A percentile compares a stretch with the other conserved stretches of the same genome.
These are phyloP conservation scores for Neonectria hederae DNA, from an alignment of 2,329 filamentous ascomycete genomes.

Conservation along the genomic window DNA sequence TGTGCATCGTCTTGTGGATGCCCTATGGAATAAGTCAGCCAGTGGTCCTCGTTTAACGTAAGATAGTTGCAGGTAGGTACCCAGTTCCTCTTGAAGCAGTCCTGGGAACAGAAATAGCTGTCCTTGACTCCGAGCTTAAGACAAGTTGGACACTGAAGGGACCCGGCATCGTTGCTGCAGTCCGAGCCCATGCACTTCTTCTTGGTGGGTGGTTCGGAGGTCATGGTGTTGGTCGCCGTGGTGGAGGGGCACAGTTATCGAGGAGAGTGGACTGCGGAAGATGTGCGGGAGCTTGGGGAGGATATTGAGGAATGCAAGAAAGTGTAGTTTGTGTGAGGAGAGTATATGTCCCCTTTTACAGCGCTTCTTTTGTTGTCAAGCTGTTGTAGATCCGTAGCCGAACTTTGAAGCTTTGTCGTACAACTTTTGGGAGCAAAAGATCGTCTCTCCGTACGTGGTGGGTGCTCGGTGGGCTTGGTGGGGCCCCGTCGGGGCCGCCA, in stretches of 20 bases:
- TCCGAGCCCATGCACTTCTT: conserved; percentile 83
- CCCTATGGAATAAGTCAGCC: conserved; percentile 58
- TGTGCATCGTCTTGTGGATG: conserved; percentile 78
- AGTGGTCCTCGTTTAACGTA: conserved; percentile 25
- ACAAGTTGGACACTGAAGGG: conserved; percentile 93
- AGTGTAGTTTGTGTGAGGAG: background rate
- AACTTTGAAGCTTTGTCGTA: conserved; percentile 12
- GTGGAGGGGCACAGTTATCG: conserved; percentile 2
- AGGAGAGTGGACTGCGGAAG: background rate
- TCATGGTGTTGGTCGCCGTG: conserved; percentile 49
- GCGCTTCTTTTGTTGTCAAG: background rate
- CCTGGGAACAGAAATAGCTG: conserved; percentile 97
- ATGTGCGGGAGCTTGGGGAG: background rate
- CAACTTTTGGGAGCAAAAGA: conserved; percentile 38
- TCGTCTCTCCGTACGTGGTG: conserved; percentile 25
- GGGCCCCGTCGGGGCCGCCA: conserved; percentile 17
- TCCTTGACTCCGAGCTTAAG: conserved; percentile 87
- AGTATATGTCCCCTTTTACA: background rate
- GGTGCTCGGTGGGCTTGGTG: conserved; percentile 26
- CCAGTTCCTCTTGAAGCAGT: conserved; percentile 99
- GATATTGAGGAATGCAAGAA: background rate
- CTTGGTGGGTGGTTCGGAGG: conserved; percentile 62
- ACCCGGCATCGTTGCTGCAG: conserved; percentile 86
- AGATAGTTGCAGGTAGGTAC: conserved; percentile 61
- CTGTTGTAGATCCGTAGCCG: background rate